A percentile compares a stretch with the other conserved stretches of the same genome.
Evolutionary conservation across 108 stramenopile species (phyloP).

Genomic region (Aurantiochytrium sp.): DNA sequence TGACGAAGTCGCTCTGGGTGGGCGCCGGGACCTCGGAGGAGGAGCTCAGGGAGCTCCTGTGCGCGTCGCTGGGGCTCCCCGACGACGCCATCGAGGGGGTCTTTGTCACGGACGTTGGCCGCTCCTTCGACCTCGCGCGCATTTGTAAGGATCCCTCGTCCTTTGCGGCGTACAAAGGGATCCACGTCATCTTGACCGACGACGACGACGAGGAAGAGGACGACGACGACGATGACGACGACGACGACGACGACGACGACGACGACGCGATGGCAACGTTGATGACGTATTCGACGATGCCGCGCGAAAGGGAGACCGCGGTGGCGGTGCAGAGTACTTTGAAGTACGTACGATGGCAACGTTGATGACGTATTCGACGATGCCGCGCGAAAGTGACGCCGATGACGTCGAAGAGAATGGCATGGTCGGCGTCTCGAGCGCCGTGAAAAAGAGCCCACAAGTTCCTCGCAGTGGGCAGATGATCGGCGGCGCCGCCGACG

Average conservation of each 20-base stretch:
- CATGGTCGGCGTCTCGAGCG: background rate
- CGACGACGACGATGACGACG: background rate
- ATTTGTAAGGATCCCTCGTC: background rate
- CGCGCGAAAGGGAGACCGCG: background rate
- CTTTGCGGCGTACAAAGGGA: background rate
- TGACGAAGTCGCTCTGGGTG: slow-evolving; percentile 17
- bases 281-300: background rate
- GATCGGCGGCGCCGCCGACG: background rate
- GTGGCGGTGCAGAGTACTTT: background rate
- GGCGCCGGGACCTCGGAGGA: background rate
- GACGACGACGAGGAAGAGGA: background rate
- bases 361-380: background rate
- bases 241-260: background rate
- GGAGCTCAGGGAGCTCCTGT: background rate
- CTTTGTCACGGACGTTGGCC: background rate
- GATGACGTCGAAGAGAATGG: background rate
- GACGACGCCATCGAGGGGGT: background rate
- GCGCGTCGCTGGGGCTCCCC: slow-evolving; percentile 24
- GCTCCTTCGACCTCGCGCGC: background rate
- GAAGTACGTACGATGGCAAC: background rate
- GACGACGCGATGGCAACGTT: background rate
- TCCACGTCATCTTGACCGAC: background rate
- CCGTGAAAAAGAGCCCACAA: background rate
- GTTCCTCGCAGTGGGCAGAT: background rate
- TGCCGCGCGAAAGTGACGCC: too few species aligned